phyloP scores from a whole-genome alignment of 768 basidiomycete genomes.

The Solioccasus polychromus region DNA sequence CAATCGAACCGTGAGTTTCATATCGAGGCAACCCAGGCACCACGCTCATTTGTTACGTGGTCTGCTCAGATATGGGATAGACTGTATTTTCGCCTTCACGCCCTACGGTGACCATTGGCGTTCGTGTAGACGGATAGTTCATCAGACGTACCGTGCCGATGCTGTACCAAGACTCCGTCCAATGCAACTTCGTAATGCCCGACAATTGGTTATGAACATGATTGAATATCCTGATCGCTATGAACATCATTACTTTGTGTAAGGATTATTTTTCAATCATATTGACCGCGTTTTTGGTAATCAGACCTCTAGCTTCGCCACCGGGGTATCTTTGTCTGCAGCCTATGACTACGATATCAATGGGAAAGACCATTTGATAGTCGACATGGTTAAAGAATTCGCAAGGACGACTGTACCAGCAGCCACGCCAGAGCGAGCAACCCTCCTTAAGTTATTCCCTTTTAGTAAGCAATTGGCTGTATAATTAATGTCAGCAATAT shows the following conservation, averaged over 20 bases:
- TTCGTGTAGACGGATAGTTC: slow-evolving; percentile 7
- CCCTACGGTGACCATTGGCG: slow-evolving; percentile 11
- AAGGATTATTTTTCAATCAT: too few species aligned
- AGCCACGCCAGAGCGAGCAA: neutral
- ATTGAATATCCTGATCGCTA: neutral
- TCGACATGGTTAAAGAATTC: too few species aligned
- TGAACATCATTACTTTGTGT: too few species aligned
- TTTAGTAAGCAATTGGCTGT: slow-evolving; percentile 6
- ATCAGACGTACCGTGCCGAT: slow-evolving; percentile 6
- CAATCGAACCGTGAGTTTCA: neutral
- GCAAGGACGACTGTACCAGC: too few species aligned
- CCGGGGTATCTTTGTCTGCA: neutral
- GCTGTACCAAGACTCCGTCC: slow-evolving; percentile 1
- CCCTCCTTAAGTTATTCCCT: slow-evolving; percentile 1
- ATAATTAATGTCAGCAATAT: too few species aligned
- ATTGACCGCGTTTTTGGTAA: too few species aligned
- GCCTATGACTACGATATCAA: slow-evolving; percentile 7
- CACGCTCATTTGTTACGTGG: neutral
- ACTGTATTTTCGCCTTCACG: slow-evolving; percentile 4
- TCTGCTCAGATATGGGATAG: slow-evolving; percentile 7
- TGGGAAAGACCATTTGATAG: too few species aligned
- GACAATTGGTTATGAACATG: neutral
- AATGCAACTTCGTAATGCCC: slow-evolving; percentile 6
- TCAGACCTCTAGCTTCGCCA: too few species aligned
- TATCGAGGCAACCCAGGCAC: too few species aligned